Evolutionary conservation across 1,139 yeast species (phyloP).

Genomic region (Yarrowia galli): DNA sequence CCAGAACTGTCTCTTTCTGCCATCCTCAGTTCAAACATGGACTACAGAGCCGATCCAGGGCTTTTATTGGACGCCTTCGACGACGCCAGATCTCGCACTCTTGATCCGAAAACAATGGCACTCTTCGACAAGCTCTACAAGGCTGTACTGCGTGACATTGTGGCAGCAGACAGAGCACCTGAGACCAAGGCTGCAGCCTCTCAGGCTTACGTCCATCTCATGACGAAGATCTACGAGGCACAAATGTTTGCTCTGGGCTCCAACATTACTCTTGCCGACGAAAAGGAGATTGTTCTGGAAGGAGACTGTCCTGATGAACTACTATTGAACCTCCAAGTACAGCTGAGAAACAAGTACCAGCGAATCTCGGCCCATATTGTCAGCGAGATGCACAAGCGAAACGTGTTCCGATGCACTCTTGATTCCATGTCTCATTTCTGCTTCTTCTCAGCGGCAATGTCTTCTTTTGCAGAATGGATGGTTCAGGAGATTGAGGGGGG

Average conservation of each 20-base stretch:
- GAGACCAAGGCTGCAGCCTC: constrained; percentile 6
- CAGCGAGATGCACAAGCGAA: constrained; percentile 1
- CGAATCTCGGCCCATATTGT: neutral
- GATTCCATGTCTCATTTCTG: constrained; percentile 2
- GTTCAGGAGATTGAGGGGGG: constrained; percentile 4
- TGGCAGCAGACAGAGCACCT: neutral
- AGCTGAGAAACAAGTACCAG: neutral
- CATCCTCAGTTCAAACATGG: neutral
- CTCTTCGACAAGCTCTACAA: neutral
- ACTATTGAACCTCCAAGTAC: neutral
- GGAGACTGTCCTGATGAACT: constrained; percentile 13
- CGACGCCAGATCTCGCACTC: constrained; percentile 5
- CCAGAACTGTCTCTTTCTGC: neutral
- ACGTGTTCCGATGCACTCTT: neutral
- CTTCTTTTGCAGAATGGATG: constrained; percentile 26
- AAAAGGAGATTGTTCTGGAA: neutral
- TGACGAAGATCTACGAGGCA: constrained; percentile 16
- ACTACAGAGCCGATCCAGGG: constrained; percentile 4
- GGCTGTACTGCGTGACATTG: constrained; percentile 14
- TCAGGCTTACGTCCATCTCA: constrained; percentile 8
- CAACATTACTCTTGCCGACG: neutral
- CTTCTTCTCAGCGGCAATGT: neutral
- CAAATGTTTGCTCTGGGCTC: constrained; percentile 13
- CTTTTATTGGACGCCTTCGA: constrained; percentile 21
- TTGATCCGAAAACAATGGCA: neutral